Evolutionary conservation across 78 protist species (phyloP).

Genomic region (Polysphondylium violaceum): DNA sequence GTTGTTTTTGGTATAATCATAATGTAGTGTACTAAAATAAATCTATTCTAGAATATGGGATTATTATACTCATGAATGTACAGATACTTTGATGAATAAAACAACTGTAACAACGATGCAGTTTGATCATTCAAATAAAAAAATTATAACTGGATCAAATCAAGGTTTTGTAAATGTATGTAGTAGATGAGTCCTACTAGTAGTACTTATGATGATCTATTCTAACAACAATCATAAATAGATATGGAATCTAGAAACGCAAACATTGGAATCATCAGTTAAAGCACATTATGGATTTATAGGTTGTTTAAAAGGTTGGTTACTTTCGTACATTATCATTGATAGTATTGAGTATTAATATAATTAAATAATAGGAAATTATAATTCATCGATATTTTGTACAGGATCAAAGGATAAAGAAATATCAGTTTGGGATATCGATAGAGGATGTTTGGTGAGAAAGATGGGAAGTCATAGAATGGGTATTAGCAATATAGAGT

Average conservation of each 20-base stretch:
- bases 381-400: constrained; percentile 18
- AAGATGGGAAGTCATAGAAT: neutral
- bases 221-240: no score
- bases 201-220: no score
- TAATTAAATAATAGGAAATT: no score
- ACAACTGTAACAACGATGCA: constrained; percentile 25
- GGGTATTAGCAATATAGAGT: constrained; percentile 26
- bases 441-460: neutral
- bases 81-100: neutral
- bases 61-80: constrained; percentile 6
- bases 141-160: constrained; percentile 14
- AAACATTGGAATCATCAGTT: neutral
- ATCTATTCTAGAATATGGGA: constrained; percentile 49
- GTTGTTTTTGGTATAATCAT: neutral
- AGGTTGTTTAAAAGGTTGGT: neutral
- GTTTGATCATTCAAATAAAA: constrained; percentile 20
- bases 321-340: no score
- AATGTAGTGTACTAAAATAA: neutral
- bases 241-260: neutral
- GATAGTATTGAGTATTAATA: no score
- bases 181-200: no score
- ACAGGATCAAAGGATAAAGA: constrained; percentile 59
- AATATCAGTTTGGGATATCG: constrained; percentile 34
- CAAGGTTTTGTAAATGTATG: constrained; percentile 22
- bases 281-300: constrained; percentile 34